Percentiles rank a stretch among this genome's conserved stretches.
Evolutionary conservation across 371 early-diverging fungal genomes (phyloP).

Genomic region (Mortierella sp.): DNA sequence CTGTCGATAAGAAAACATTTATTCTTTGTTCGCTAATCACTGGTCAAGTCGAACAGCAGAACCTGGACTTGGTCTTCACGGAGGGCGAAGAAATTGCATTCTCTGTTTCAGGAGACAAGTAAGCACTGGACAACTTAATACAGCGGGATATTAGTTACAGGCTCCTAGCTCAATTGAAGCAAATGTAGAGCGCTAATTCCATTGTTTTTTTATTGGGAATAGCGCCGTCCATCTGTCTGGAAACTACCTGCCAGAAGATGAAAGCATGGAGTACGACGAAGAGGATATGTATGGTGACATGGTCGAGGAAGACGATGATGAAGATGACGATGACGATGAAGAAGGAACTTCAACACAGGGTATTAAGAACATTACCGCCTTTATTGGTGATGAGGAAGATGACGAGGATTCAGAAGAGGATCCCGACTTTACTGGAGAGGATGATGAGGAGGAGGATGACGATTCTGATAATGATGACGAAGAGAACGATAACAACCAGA

Average conservation of each 20-base stretch:
- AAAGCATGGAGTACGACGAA: constrained; percentile 16
- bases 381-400: constrained; percentile 37
- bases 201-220: too few species aligned
- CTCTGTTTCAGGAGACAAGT: background rate
- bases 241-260: constrained; percentile 69
- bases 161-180: too few species aligned
- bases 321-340: constrained; percentile 30
- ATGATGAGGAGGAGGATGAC: constrained; percentile 62
- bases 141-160: too few species aligned
- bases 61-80: constrained; percentile 75
- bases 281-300: constrained; percentile 19
- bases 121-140: background rate
- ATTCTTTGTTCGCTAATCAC: constrained; percentile 85
- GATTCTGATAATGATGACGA: constrained; percentile 30
- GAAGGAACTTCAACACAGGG: constrained; percentile 38
- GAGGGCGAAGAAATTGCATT: constrained; percentile 83
- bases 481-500: constrained; percentile 17
- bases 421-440: constrained; percentile 51
- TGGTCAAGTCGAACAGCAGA: constrained; percentile 69
- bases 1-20: constrained; percentile 76
- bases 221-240: constrained; percentile 79
- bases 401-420: constrained; percentile 60
- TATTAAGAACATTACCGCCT: constrained; percentile 31
- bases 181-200: too few species aligned
- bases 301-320: constrained; percentile 60